phyloP scores from a whole-genome alignment of 1,139 yeast species.

The Insectozyma bohioensis region DNA sequence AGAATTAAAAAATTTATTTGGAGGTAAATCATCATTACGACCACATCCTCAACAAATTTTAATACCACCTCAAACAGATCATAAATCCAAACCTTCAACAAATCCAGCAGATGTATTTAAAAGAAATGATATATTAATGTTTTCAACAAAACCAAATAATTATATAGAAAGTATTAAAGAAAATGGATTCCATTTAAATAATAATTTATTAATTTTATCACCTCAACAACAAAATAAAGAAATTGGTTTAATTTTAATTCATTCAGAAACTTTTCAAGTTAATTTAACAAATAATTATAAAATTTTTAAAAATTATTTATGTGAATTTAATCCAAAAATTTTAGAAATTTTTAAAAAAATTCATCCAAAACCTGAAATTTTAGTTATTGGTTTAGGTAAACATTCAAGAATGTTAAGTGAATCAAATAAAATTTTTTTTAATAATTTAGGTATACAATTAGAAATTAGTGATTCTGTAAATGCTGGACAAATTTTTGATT shows the following conservation, averaged over 20 bases:
- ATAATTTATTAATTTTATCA: constrained; percentile 38
- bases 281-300: constrained; percentile 42
- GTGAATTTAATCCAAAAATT: constrained; percentile 37
- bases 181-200: constrained; percentile 44
- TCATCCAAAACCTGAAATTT: constrained; percentile 76
- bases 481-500: constrained; percentile 71
- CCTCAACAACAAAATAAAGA: constrained; percentile 47
- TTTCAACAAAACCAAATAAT: constrained; percentile 43
- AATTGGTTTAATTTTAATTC: constrained; percentile 58
- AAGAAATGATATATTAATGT: constrained; percentile 45
- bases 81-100: constrained; percentile 40
- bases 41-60: constrained; percentile 10
- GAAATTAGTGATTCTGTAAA: constrained; percentile 67
- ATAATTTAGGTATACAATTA: constrained; percentile 61
- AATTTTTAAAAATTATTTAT: constrained; percentile 40
- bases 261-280: constrained; percentile 64
- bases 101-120: constrained; percentile 49
- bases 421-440: constrained; percentile 47
- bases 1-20: constrained; percentile 18
- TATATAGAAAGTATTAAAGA: constrained; percentile 43
- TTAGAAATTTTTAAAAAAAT: constrained; percentile 53
- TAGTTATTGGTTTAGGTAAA: constrained; percentile 69
- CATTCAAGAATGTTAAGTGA: constrained; percentile 63
- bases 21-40: constrained; percentile 19
- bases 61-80: constrained; percentile 37